Conservation (phyloP, 805 yeast genomes). For the Geotrichum ghanense region DNA sequence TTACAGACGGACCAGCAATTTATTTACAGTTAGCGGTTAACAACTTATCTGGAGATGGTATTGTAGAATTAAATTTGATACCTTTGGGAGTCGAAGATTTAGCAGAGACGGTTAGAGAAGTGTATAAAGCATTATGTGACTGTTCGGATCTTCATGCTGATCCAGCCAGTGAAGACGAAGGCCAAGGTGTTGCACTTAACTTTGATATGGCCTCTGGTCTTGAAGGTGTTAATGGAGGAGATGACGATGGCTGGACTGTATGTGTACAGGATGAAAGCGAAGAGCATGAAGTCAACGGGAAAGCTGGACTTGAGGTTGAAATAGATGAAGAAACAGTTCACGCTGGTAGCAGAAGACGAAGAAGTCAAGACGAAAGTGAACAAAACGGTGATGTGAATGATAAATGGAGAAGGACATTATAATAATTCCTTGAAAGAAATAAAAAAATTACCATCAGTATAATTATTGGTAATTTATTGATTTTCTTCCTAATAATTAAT, state of each 20-base stretch:
- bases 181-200: conserved; percentile 4
- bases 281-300: conserved; percentile 9
- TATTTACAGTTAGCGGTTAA: conserved; percentile 15
- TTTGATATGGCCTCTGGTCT: conserved; percentile 1
- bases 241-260: conserved; percentile 5
- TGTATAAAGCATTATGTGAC: conserved; percentile 15
- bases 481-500: no score
- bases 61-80: background rate
- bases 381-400: conserved; percentile 2
- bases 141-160: conserved; percentile 19
- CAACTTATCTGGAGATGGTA: conserved; percentile 1
- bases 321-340: conserved; percentile 6
- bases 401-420: conserved; percentile 16
- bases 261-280: background rate
- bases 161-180: conserved; percentile 10
- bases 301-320: conserved; percentile 16
- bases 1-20: conserved; percentile 10
- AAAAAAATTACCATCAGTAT: background rate
- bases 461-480: no score
- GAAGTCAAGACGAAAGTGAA: conserved; percentile 5
- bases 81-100: background rate
- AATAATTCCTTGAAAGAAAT: background rate
- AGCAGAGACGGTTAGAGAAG: background rate
- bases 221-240: conserved; percentile 6
- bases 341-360: conserved; percentile 13